These are phyloP conservation scores for Tetrahymena elliotti DNA, from an alignment of 73 alveolate genomes.

Conservation along the genomic window DNA sequence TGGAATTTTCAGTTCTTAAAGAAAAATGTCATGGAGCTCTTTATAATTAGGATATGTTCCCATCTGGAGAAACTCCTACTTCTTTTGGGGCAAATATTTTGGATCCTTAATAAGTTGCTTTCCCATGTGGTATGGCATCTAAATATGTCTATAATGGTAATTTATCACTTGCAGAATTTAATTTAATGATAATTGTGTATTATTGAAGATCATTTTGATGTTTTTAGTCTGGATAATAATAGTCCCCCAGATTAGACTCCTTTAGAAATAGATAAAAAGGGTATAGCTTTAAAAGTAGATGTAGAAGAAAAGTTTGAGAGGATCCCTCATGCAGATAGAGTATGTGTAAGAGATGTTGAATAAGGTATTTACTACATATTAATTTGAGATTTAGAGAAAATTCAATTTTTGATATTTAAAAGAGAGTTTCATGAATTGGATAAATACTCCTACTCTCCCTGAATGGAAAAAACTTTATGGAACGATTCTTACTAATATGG, in stretches of 20 bases:
- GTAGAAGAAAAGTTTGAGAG: neutral
- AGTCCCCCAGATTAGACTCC: neutral
- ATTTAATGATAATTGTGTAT: neutral
- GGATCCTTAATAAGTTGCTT: neutral
- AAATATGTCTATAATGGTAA: neutral
- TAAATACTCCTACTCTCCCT: neutral
- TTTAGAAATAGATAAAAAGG: neutral
- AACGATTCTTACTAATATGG: neutral
- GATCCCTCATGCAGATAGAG: neutral
- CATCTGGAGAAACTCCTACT: neutral
- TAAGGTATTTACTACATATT: neutral
- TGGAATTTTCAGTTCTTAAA: neutral
- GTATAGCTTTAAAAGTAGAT: neutral
- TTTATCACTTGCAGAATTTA: neutral
- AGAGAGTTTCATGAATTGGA: neutral
- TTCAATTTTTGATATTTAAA: neutral
- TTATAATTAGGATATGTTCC: neutral
- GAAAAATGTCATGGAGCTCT: neutral
- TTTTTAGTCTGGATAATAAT: neutral
- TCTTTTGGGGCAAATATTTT: neutral
- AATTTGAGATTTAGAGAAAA: neutral
- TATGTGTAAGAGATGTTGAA: neutral
- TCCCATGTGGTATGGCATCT: neutral
- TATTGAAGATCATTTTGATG: neutral
- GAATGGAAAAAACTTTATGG: neutral